phyloP scores from a whole-genome alignment of 768 basidiomycete species.

The Naganishia friedmannii region DNA sequence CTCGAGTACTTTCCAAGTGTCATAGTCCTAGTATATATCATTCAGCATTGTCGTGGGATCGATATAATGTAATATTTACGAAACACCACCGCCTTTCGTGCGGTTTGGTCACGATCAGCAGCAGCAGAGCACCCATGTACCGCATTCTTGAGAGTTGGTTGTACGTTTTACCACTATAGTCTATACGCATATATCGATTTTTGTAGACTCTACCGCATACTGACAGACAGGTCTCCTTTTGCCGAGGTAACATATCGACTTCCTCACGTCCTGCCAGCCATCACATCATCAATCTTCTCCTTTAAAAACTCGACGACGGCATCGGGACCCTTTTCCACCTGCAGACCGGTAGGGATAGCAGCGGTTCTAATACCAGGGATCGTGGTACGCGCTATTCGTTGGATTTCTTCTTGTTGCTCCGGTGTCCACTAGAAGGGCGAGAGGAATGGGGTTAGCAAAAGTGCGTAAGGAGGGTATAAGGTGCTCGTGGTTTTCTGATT shows the following conservation, averaged over 20 bases:
- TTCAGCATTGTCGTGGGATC: too few species aligned
- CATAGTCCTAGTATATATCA: neutral
- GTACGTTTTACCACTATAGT: neutral
- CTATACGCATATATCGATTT: neutral
- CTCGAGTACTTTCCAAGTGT: neutral
- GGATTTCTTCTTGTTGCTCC: slow-evolving; percentile 45
- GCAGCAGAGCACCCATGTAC: neutral
- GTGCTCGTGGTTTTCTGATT: too few species aligned
- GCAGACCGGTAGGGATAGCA: slow-evolving; percentile 46
- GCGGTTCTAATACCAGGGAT: slow-evolving; percentile 45
- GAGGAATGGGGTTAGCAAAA: neutral
- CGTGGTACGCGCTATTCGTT: slow-evolving; percentile 41
- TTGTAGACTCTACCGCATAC: too few species aligned
- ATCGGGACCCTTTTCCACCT: slow-evolving; percentile 42
- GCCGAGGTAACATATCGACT: too few species aligned
- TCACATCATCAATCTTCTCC: slow-evolving; percentile 44
- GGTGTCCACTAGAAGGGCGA: slow-evolving; percentile 43
- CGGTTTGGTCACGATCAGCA: neutral
- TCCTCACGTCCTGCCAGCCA: slow-evolving; percentile 24
- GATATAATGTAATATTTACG: slow-evolving; percentile 2
- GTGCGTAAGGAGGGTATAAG: neutral
- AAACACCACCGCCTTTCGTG: neutral
- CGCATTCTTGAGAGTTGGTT: neutral
- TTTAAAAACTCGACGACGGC: slow-evolving; percentile 43
- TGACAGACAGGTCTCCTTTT: too few species aligned